Base-by-base conservation (phyloP, 768 basidiomycete genomes). In the Tephrocybe sp. region DNA sequence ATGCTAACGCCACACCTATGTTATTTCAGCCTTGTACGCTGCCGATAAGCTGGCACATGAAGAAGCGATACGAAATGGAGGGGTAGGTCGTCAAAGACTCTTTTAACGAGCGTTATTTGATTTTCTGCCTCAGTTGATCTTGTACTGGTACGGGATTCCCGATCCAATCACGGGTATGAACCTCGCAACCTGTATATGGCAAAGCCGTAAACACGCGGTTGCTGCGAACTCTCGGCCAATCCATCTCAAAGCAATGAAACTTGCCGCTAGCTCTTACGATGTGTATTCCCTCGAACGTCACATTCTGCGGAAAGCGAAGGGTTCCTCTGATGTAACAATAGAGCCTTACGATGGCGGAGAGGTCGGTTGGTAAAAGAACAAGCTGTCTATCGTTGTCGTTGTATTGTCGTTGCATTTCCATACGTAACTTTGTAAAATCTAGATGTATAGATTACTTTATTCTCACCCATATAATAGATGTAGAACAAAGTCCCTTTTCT, bases 171-270 rank as follows among this genome's bases (percentile, higher is more conserved):
- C 89, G 0, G 85, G 92, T 1, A 74, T 89, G 69, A 98, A 98
- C 66, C 81, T 97, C 48, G 93, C 95, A 7, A 97, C 94, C 14
- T 98, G 95, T 71, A 87, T 98, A 36, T 98, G 96, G 95, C 85
- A 89, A 69, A 91, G 88, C 36, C 84, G 94, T 5, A 78, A 79
- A 57, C 87, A 93, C 54, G 96, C 95, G 4, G 70, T 84, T 22
- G 84, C 83, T 3, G 94, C 94, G 0, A 92, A 83, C 57, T 80
- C 83, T 0, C 79, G 85, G 5, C 92, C 91, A 12, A 77, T 87
- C 51, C 96, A 98, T 61, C 77, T 87, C 49, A 76, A 76, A 34
- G 96, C 95, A 1, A 92, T 92, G 84, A 79, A 74, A 53, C 80
- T 96, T 4, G 88, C 96, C 0, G 80, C 79, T 8, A 67, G 68